phyloP scores from a whole-genome alignment of 2,329 filamentous ascomycete genomes.

The Ustulina deusta region DNA sequence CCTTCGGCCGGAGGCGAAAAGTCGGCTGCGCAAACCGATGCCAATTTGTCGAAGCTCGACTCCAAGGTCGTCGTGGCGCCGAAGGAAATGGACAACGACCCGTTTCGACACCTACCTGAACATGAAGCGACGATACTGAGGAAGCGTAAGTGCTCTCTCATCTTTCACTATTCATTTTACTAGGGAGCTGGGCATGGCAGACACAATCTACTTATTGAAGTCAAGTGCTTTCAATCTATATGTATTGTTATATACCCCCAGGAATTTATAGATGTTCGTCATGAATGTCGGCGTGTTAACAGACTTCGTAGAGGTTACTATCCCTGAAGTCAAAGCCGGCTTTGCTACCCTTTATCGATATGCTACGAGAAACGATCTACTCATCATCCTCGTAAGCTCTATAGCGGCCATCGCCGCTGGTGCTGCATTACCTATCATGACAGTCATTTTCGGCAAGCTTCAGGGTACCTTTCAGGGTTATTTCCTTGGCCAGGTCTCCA shows the following conservation, averaged over 20 bases:
- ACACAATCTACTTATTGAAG: background rate
- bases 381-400: conserved; percentile 71
- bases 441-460: conserved; percentile 82
- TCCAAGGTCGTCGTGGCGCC: conserved; percentile 55
- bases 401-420: conserved; percentile 78
- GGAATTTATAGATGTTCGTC: background rate
- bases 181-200: background rate
- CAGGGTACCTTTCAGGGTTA: conserved; percentile 77
- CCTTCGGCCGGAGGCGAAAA: conserved; percentile 37
- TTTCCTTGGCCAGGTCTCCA: conserved; percentile 62
- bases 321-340: conserved; percentile 73
- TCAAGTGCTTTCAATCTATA: background rate
- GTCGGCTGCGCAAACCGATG: conserved; percentile 26
- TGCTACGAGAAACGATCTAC: conserved; percentile 72
- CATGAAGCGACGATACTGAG: conserved; percentile 76
- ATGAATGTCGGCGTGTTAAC: conserved; percentile 19
- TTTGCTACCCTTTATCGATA: conserved; percentile 76
- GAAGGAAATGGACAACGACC: conserved; percentile 62
- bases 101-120: conserved; percentile 71
- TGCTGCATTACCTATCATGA: conserved; percentile 83
- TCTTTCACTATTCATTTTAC: background rate
- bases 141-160: conserved; percentile 54
- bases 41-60: conserved; percentile 57
- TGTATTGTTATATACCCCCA: background rate
- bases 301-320: conserved; percentile 64